Conservation (phyloP, 257 asterid genomes). For the Rauvolfia tetraphylla region DNA sequence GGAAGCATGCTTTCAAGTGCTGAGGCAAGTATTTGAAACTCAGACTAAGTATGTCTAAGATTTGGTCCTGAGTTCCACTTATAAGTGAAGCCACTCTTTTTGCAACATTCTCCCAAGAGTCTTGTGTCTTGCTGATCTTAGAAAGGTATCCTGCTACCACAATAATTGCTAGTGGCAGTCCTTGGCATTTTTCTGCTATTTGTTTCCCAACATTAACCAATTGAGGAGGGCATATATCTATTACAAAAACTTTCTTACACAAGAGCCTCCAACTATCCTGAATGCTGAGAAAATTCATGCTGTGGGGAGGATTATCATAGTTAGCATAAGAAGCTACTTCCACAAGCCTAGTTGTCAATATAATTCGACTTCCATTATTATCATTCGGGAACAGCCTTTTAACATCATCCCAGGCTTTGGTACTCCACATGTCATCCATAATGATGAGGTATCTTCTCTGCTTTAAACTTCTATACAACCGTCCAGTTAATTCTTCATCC, state of each 20-base stretch:
- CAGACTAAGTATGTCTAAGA: conserved; percentile 17
- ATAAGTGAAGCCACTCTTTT: background rate
- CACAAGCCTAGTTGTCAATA: background rate
- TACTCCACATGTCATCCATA: conserved; percentile 12
- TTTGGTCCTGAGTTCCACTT: background rate
- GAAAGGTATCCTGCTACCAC: background rate
- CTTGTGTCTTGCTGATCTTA: background rate
- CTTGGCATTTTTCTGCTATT: background rate
- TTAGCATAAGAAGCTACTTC: background rate
- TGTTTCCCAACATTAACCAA: background rate
- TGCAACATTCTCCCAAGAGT: background rate
- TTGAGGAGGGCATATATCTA: background rate
- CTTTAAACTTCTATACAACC: background rate
- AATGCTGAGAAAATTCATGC: background rate
- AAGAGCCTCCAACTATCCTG: conserved; percentile 7
- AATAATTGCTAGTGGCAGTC: conserved; percentile 5
- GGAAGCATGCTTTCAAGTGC: conserved; percentile 19
- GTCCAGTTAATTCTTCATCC: background rate
- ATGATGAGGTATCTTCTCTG: background rate
- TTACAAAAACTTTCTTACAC: background rate
- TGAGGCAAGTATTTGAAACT: conserved; percentile 31
- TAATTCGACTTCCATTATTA: background rate
- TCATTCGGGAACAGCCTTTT: background rate
- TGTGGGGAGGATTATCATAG: background rate
- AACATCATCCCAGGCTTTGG: background rate